Conservation (phyloP, 2,329 filamentous ascomycete species). For the Penicillium sp. region DNA sequence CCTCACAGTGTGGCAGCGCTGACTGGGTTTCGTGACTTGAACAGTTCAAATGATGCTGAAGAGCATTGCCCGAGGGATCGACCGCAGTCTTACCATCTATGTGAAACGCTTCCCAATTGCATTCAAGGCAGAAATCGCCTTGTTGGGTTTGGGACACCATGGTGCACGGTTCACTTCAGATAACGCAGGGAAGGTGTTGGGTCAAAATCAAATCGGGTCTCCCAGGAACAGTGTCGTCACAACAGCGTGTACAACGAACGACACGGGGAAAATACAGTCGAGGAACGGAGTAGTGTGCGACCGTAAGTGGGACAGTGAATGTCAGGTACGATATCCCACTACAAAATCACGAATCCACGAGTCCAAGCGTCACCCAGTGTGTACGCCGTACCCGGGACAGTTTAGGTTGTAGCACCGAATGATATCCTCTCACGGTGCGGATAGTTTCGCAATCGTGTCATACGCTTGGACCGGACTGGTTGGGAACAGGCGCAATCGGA, state of each 20-base stretch:
- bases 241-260: neutral
- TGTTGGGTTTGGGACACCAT: constrained; percentile 33
- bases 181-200: neutral
- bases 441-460: constrained; percentile 15
- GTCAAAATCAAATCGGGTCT: neutral
- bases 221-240: constrained; percentile 1
- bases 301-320: constrained; percentile 5
- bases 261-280: constrained; percentile 3
- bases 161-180: constrained; percentile 14
- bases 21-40: constrained; percentile 28
- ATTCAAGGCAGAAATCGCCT: constrained; percentile 40
- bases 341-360: constrained; percentile 6
- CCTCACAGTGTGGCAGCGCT: constrained; percentile 23
- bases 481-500: constrained; percentile 17
- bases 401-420: neutral
- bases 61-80: constrained; percentile 18
- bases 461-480: constrained; percentile 5
- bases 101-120: constrained; percentile 40
- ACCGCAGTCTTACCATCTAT: constrained; percentile 30
- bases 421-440: neutral
- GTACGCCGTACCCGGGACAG: neutral
- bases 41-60: constrained; percentile 29
- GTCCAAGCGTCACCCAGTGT: neutral
- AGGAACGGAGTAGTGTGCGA: constrained; percentile 6
- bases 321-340: constrained; percentile 7